phyloP scores from a whole-genome alignment of 179 eudicot species.

The Heliamphora pulchella region DNA sequence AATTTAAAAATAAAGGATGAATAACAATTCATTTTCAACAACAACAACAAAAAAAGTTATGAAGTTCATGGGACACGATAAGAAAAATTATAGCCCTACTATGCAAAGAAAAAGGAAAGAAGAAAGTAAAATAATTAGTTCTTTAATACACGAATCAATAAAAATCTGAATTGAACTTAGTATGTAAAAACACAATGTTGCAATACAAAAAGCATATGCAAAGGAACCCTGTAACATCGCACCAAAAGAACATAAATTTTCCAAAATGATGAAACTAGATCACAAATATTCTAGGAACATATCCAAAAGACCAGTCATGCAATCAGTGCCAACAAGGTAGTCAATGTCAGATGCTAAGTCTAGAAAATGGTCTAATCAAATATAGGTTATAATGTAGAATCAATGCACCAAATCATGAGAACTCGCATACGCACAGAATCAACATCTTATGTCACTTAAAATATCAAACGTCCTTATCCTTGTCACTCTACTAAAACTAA shows the following conservation, averaged over 20 bases:
- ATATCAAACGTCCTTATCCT: background rate
- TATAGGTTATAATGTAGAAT: background rate
- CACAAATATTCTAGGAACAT: background rate
- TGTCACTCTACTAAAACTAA: background rate
- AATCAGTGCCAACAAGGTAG: background rate
- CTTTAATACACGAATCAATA: background rate
- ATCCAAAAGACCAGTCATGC: background rate
- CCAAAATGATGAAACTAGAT: background rate
- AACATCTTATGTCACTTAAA: background rate
- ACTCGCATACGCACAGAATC: background rate
- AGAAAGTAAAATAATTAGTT: background rate
- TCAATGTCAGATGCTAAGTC: background rate
- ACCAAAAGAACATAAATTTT: background rate
- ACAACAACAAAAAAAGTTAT: background rate
- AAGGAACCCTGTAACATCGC: background rate
- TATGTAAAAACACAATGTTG: background rate
- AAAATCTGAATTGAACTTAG: background rate
- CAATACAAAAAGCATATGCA: background rate
- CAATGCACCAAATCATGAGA: no score
- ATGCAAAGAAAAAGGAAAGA: background rate
- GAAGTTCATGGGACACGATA: background rate
- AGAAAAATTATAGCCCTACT: background rate
- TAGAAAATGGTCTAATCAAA: background rate
- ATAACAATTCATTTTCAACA: background rate
- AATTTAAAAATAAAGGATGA: conserved; percentile 13